Percentiles rank a stretch among this genome's conserved stretches.
Conservation (phyloP, 2,329 filamentous ascomycete genomes). For the Alternaria sp. region DNA sequence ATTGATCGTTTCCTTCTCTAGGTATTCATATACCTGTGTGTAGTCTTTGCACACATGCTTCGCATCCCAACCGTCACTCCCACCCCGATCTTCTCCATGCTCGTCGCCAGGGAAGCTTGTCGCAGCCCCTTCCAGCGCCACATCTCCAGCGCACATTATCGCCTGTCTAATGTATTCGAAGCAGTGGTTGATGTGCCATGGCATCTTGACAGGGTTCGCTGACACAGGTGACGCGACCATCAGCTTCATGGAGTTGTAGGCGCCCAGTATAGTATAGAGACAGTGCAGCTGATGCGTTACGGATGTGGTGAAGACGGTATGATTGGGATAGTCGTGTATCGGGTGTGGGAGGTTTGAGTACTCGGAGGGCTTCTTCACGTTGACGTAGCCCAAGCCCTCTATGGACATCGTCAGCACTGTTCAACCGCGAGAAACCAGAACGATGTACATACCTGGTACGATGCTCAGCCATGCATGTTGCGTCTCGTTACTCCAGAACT, state of each 20-base stretch:
- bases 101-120: slow-evolving; percentile 38
- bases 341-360: slow-evolving; percentile 38
- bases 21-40: slow-evolving; percentile 35
- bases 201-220: slow-evolving; percentile 31
- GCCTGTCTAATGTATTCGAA: slow-evolving; percentile 44
- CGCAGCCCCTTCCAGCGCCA: slow-evolving; percentile 41
- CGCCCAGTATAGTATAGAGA: slow-evolving; percentile 41
- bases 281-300: slow-evolving; percentile 46
- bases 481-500: slow-evolving; percentile 40
- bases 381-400: slow-evolving; percentile 43
- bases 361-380: slow-evolving; percentile 27
- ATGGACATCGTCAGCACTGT: not conserved
- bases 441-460: slow-evolving; percentile 31
- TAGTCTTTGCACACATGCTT: slow-evolving; percentile 45
- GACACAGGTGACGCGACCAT: slow-evolving; percentile 11
- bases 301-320: slow-evolving; percentile 41
- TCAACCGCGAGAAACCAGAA: not conserved
- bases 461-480: slow-evolving; percentile 41
- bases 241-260: slow-evolving; percentile 38
- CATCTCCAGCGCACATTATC: slow-evolving; percentile 44
- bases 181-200: slow-evolving; percentile 46
- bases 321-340: slow-evolving; percentile 40
- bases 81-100: slow-evolving; percentile 36
- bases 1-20: slow-evolving; percentile 37
- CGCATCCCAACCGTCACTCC: slow-evolving; percentile 45